phyloP scores from a whole-genome alignment of 345 rosid genomes.

The Melaleuca alternifolia region DNA sequence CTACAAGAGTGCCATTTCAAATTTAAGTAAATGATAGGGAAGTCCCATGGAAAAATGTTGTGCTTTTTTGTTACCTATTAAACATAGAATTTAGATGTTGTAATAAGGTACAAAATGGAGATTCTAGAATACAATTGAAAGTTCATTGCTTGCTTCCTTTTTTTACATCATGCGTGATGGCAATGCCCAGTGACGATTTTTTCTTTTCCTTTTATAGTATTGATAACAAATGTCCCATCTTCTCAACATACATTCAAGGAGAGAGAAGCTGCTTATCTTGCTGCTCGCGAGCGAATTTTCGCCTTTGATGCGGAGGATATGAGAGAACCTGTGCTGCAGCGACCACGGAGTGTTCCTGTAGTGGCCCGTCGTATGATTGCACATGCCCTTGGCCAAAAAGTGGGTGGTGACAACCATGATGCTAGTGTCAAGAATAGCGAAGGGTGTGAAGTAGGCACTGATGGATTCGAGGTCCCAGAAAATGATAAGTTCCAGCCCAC shows the following conservation, averaged over 20 bases:
- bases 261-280: slow-evolving; percentile 61
- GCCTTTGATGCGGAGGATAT: slow-evolving; percentile 22
- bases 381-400: slow-evolving; percentile 58
- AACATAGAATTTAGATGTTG: background rate
- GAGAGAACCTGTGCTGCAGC: slow-evolving; percentile 24
- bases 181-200: background rate
- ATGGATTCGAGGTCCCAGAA: slow-evolving; percentile 1
- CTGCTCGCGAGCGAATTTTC: slow-evolving; percentile 57
- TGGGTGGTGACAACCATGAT: slow-evolving; percentile 3
- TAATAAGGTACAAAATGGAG: background rate
- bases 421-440: slow-evolving; percentile 1
- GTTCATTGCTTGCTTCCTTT: background rate
- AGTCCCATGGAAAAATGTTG: background rate
- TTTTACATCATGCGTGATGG: background rate
- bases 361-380: slow-evolving; percentile 75
- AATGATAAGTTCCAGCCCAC: slow-evolving; percentile 7
- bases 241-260: slow-evolving; percentile 24
- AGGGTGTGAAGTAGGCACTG: slow-evolving; percentile 2
- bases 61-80: background rate
- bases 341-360: slow-evolving; percentile 33
- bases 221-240: slow-evolving; percentile 16
- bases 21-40: background rate
- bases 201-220: slow-evolving; percentile 14
- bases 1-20: background rate
- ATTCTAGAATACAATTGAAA: background rate